These are phyloP conservation scores for Penicillium sp. DNA, from an alignment of 2,329 filamentous ascomycete genomes.

Conservation along the genomic window DNA sequence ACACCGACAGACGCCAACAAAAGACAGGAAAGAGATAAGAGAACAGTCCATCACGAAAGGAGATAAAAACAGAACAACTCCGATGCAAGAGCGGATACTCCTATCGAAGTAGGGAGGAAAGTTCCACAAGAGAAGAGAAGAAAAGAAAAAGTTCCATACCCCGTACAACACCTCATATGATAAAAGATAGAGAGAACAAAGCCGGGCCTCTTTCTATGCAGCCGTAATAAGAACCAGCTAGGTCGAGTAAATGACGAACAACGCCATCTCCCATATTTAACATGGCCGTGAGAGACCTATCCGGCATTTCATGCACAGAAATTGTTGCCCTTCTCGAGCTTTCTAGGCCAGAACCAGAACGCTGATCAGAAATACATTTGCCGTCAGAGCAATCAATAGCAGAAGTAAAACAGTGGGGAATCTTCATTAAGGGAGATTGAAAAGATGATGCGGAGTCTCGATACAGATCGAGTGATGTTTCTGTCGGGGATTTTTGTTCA, in stretches of 20 bases:
- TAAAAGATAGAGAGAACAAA: constrained; percentile 5
- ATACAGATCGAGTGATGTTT: constrained; percentile 6
- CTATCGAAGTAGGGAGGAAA: constrained; percentile 4
- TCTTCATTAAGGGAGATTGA: constrained; percentile 22
- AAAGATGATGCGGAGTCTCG: constrained; percentile 11
- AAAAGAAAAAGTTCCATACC: constrained; percentile 9
- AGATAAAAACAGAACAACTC: constrained; percentile 6
- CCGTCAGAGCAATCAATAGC: constrained; percentile 15
- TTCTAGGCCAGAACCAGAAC: constrained; percentile 17
- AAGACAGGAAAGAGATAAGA: background rate
- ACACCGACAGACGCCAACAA: constrained; percentile 6
- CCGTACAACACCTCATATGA: constrained; percentile 15
- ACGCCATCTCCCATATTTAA: constrained; percentile 20
- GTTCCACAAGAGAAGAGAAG: constrained; percentile 2
- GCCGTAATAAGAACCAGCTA: constrained; percentile 10
- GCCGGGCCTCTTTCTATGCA: constrained; percentile 18
- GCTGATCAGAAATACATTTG: constrained; percentile 24
- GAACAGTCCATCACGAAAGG: background rate
- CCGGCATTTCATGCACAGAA: constrained; percentile 16
- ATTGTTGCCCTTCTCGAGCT: too few species aligned
- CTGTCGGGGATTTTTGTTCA: background rate
- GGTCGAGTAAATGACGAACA: constrained; percentile 9
- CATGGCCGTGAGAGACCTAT: constrained; percentile 10
- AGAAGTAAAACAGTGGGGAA: constrained; percentile 14
- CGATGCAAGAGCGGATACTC: constrained; percentile 6